Base-by-base conservation (phyloP, 2,329 filamentous ascomycete genomes). In the Pyrenochaeta sp. region DNA sequence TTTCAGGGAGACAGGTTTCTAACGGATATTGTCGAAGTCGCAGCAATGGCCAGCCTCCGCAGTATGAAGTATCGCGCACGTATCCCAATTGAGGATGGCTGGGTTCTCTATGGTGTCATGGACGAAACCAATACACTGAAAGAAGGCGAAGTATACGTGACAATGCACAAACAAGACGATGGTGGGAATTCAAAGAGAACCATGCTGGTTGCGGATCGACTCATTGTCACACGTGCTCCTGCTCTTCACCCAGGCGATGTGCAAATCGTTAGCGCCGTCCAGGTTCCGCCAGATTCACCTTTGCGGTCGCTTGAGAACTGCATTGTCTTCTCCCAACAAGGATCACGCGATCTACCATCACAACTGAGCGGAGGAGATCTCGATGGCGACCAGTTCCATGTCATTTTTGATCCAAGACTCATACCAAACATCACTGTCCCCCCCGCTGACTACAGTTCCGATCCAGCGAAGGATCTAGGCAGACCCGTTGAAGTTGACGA, bases 201-300 rank as follows among this genome's bases (percentile, higher is more conserved):
- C 7, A 42, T 48, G 3, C 30, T 67, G 10, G 36, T 54, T 4
- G 29, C 45, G 7, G 45, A 78, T 0, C 51, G 61, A 0, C 72
- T 91, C 5, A 69, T 90, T 0, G 78, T 96, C 17, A 91, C 89
- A 0, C 80, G 90, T n/a, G 89, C 87, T 1, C 90, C 90, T 0
- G 89, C 89, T 1, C 75, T 95, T 31, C 88, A 95, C 60, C 88
- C 89, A 0, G 90, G 90, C 0, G 90, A 96, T 60, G 79, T 95
- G 2, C 89, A 92, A 61, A 35, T 83, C 1, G 87, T 81, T 0
- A 67, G 65, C 2, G 87, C 87, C 7, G 77, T 85, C 1, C 63
- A 76, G 29, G 79, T 86, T 0, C 87, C 88, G 0, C 20, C 44
- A 0, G 70, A 73, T 0, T 89, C 87, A 11, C 82, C 88, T 0